A percentile compares a stretch with the other conserved stretches of the same genome.
These are phyloP conservation scores for Phytophthora hybrid DNA, from an alignment of 352 stramenopile species.

Conservation along the genomic window DNA sequence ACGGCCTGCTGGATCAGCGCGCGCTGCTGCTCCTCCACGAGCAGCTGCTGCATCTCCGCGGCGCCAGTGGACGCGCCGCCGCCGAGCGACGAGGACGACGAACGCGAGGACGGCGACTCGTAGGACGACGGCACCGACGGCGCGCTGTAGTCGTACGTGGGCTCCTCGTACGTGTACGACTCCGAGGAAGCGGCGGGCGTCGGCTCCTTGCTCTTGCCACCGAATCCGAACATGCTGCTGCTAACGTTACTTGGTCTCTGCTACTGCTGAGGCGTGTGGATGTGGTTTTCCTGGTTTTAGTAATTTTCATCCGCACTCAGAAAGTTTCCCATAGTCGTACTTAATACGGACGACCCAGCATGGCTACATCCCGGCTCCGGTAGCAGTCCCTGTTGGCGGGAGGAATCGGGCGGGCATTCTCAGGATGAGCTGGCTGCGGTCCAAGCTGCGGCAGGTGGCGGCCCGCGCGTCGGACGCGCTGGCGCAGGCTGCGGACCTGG, in stretches of 20 bases:
- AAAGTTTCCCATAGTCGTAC: not conserved
- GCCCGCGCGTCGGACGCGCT: constrained; percentile 75
- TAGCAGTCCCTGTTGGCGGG: no score
- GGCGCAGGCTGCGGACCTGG: constrained; percentile 80
- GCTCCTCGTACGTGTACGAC: constrained; percentile 77
- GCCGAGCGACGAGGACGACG: constrained; percentile 29
- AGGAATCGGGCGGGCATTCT: not conserved
- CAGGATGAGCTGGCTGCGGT: constrained; percentile 75
- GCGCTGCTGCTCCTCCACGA: constrained; percentile 90
- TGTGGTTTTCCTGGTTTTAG: not conserved
- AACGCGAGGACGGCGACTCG: constrained; percentile 40
- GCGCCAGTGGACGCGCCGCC: constrained; percentile 45
- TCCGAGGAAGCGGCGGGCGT: constrained; percentile 48
- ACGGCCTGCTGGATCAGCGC: constrained; percentile 89
- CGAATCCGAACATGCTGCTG: constrained; percentile 79
- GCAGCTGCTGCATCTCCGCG: constrained; percentile 80
- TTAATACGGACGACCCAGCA: no score
- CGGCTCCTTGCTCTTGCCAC: constrained; percentile 73
- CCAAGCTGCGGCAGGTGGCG: constrained; percentile 80
- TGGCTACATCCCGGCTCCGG: no score
- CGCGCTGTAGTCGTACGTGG: constrained; percentile 78
- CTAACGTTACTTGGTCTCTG: not conserved
- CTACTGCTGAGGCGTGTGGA: not conserved
- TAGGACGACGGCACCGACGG: constrained; percentile 47
- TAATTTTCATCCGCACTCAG: not conserved